Conservation (phyloP, 768 basidiomycete species). For the Steccherinum ochraceum region DNA sequence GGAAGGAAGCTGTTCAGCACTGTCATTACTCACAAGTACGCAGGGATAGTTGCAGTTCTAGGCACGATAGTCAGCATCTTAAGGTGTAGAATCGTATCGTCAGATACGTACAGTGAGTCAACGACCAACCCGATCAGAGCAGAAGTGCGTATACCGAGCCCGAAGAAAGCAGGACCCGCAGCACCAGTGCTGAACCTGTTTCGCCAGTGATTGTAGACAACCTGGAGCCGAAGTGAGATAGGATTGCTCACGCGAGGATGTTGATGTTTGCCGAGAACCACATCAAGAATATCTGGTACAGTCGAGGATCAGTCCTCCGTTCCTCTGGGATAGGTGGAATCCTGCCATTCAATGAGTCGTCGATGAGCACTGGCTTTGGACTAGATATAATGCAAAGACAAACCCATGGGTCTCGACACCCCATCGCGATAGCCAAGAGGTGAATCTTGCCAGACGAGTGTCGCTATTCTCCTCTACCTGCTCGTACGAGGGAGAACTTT, state of each 20-base stretch:
- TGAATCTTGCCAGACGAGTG: no score
- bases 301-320: constrained; percentile 47
- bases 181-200: constrained; percentile 42
- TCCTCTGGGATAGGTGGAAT: constrained; percentile 48
- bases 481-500: no score
- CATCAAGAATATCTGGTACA: constrained; percentile 60
- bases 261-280: constrained; percentile 72
- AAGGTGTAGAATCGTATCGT: neutral
- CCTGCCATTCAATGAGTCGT: constrained; percentile 22
- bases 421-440: constrained; percentile 13
- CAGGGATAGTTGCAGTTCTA: constrained; percentile 24
- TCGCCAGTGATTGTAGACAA: neutral
- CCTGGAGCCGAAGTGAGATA: neutral
- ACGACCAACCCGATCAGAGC: constrained; percentile 35
- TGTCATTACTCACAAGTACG: constrained; percentile 28
- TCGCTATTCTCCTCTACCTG: no score
- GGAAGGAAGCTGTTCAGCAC: neutral
- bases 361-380: neutral
- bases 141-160: constrained; percentile 38
- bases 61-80: neutral
- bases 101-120: constrained; percentile 35
- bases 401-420: constrained; percentile 21
- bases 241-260: constrained; percentile 41
- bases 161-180: constrained; percentile 43
- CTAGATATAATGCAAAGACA: no score